These are phyloP conservation scores for Physcomitrium patens DNA, from an alignment of 225 moss, liverwort and hornwort genomes.

Conservation along the genomic window DNA sequence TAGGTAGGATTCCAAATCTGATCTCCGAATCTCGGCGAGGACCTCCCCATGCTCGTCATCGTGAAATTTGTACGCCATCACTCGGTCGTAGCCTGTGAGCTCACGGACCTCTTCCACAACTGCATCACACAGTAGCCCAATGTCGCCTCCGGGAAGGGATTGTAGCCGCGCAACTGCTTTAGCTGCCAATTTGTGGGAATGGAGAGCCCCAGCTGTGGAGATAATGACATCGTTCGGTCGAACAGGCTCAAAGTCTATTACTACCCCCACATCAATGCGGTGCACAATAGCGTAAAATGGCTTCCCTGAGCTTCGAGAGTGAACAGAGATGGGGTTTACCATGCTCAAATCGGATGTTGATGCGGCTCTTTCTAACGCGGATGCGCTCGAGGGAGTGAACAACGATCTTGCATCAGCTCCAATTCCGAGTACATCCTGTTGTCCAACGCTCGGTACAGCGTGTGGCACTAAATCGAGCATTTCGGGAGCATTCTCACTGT, in stretches of 20 bases:
- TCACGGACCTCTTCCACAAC: slow-evolving; percentile 65
- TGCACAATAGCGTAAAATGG: slow-evolving; percentile 51
- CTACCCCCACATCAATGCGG: slow-evolving; percentile 52
- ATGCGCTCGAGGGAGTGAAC: slow-evolving; percentile 48
- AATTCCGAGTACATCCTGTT: slow-evolving; percentile 53
- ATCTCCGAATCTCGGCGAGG: slow-evolving; percentile 56
- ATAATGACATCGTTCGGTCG: slow-evolving; percentile 45
- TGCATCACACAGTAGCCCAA: slow-evolving; percentile 55
- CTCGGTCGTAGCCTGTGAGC: slow-evolving; percentile 62
- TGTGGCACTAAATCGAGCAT: slow-evolving; percentile 52
- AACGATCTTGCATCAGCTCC: slow-evolving; percentile 50
- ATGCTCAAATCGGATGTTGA: slow-evolving; percentile 37
- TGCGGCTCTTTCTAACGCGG: slow-evolving; percentile 39
- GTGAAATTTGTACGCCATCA: slow-evolving; percentile 64
- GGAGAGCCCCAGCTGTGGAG: slow-evolving; percentile 51
- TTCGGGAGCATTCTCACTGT: slow-evolving; percentile 58
- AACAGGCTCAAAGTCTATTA: slow-evolving; percentile 54
- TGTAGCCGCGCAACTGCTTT: slow-evolving; percentile 53
- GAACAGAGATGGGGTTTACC: slow-evolving; percentile 54
- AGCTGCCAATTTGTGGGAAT: slow-evolving; percentile 62
- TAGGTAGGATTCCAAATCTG: slow-evolving; percentile 57
- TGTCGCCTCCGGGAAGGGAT: slow-evolving; percentile 48
- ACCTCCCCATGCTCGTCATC: slow-evolving; percentile 67
- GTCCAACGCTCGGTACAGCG: slow-evolving; percentile 45
- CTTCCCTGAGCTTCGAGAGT: slow-evolving; percentile 49